Base-by-base conservation (phyloP, 768 basidiomycete genomes). In the Sarcomyxa edulis region DNA sequence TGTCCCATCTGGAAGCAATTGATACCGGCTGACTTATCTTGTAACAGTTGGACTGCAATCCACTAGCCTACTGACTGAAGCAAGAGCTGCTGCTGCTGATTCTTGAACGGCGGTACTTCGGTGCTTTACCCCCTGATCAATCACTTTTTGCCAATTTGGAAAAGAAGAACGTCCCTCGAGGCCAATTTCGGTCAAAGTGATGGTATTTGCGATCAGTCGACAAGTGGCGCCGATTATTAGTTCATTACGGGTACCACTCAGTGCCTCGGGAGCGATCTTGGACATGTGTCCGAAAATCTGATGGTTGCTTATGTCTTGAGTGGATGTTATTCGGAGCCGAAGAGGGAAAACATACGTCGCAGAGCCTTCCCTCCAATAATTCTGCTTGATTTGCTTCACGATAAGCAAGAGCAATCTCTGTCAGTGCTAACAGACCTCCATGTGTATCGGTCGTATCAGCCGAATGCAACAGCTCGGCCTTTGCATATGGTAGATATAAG, bases 121-220 rank as follows among this genome's bases (percentile, higher is more conserved):
- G 53, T 88, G 81, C 58, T 81, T 85, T 42, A 94, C 64, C 12
- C 81, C 78, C 39, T 72, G 63, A 50, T 92, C 81, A 26, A 93
- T 59, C 28, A 95, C 62, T 28, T 70, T 64, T 38, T 68, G 65
- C 90, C 90, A 94, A 42, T 69, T 59, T 3, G 78, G 72, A 11
- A 74, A 67, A 26, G 66, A 60, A 9, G 74, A 64, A 28, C 53
- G 50, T 16, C 64, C 46, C 35, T 62, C 52, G 10, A 62, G 44
- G n/a, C 62, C 58, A 40, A 74, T 64, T 48, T 84, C 81, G 5
- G 62, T 58, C 11, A 58, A 50, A n/a, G 86, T 81, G 23, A 90
- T 64, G 34, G 78, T 73, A 22, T 61, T 69, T 12, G 78, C 74
- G 37, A 96, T 76, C 29, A 94, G 60, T 15, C 69, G 61, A 53